Base-by-base conservation (phyloP, 2,329 filamentous ascomycete genomes). In the Magnaporthales sp. region DNA sequence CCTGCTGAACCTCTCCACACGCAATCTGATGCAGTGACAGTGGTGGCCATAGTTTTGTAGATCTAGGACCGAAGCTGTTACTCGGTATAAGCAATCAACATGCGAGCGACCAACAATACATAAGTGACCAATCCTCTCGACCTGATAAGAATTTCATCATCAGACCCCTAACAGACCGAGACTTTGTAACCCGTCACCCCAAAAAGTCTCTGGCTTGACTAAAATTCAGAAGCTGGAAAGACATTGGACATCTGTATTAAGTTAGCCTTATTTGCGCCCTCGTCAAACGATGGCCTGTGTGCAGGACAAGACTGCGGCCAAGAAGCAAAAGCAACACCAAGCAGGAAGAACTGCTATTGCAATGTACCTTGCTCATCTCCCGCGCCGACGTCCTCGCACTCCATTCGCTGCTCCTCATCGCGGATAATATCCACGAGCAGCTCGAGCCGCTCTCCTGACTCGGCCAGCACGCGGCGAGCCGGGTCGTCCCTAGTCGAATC, bases 391-490 rank as follows among this genome's bases (percentile, higher is more conserved):
- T 51, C 38, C 10, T 60, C 56, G 56, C 56, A 60, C 15, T 60
- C 24, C 56, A 60, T 60, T 26, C 56, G n/a, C n/a, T 67, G 32
- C 46, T 62, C 63, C 54, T 64, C 69, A 65, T 72, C 71, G 62
- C 68, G 69, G 11, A 82, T 71, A 4, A 76, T 71, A 31, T 78
- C 74, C 22, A 80, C 67, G 68, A 84, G 70, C 26, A 76, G 66
- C 64, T 73, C 70, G 51, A 86, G 76, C 66, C 81, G 78, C 68
- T 78, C 71, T 2, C 76, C 76, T 9, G 84, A 85, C 30, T 77
- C 74, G 11, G 77, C 75, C 68, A 86, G 73, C 15, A 80, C 73
- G 9, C 79, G 75, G 29, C 75, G 75, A 13, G 83, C 84, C 64
- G 77, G 71, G 3, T 71, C 73, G 19, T 79, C 75, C 29, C 26